Evolutionary conservation across 345 rosid genomes (phyloP).

Genomic region (Arabidopsis thaliana): TAIR10.1 NC_003074.8:22106001-22106500

Average conservation of each 20-base stretch:
- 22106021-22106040: conserved; percentile 92
- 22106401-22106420: conserved; percentile 30
- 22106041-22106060: conserved; percentile 53
- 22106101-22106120: conserved; percentile 50
- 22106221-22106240: background rate
- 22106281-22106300: background rate
- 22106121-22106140: conserved; percentile 87
- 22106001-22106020: conserved; percentile 76
- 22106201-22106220: conserved; percentile 8
- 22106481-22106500: conserved; percentile 55
- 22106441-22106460: conserved; percentile 57
- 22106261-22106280: conserved; percentile 8
- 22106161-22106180: conserved; percentile 8
- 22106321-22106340: background rate
- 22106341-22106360: background rate
- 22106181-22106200: conserved; percentile 34
- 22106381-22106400: too few species aligned
- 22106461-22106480: conserved; percentile 51
- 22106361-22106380: too few species aligned
- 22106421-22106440: conserved; percentile 44
- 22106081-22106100: conserved; percentile 40
- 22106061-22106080: conserved; percentile 31
- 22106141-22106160: conserved; percentile 57
- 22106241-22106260: background rate
- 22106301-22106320: background rate